Evolutionary conservation across 208 protist species (phyloP).

Genomic region (Leptomonas pyrrhocoris): DNA sequence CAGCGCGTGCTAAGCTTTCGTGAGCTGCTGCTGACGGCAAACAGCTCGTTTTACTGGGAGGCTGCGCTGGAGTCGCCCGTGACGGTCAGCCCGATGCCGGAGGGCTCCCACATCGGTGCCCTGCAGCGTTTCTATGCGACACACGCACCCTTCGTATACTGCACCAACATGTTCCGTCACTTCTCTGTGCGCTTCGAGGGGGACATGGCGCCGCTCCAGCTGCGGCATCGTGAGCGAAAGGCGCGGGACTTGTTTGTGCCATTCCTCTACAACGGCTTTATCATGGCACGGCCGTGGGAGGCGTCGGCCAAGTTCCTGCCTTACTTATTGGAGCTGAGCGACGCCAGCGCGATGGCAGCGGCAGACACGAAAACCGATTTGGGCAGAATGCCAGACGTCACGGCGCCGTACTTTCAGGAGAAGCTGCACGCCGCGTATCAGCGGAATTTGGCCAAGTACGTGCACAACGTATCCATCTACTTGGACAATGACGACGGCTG

Average conservation of each 20-base stretch:
- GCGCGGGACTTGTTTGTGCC: constrained; percentile 40
- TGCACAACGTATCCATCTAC: constrained; percentile 25
- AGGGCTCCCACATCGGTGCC: not conserved
- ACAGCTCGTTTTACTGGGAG: constrained; percentile 26
- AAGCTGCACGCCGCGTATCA: not conserved
- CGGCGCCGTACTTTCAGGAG: constrained; percentile 8
- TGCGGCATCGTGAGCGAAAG: constrained; percentile 35
- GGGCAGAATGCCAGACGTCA: not conserved
- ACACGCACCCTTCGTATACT: constrained; percentile 61
- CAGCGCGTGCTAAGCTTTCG: constrained; percentile 11
- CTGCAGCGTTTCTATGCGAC: constrained; percentile 37
- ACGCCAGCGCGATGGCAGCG: not conserved
- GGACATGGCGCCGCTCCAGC: constrained; percentile 23
- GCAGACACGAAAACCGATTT: not conserved
- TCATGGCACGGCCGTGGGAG: constrained; percentile 49
- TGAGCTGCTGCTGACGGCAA: constrained; percentile 15
- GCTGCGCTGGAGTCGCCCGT: constrained; percentile 6
- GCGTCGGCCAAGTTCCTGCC: constrained; percentile 47
- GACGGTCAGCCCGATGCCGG: not conserved
- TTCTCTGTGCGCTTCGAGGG: constrained; percentile 37
- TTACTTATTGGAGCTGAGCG: constrained; percentile 32
- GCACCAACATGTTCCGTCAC: constrained; percentile 49
- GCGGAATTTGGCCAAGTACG: constrained; percentile 8
- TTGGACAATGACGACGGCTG: constrained; percentile 57
- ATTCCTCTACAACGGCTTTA: constrained; percentile 55